phyloP scores from a whole-genome alignment of 2,329 filamentous ascomycete species.

The Cytospora piceicola region DNA sequence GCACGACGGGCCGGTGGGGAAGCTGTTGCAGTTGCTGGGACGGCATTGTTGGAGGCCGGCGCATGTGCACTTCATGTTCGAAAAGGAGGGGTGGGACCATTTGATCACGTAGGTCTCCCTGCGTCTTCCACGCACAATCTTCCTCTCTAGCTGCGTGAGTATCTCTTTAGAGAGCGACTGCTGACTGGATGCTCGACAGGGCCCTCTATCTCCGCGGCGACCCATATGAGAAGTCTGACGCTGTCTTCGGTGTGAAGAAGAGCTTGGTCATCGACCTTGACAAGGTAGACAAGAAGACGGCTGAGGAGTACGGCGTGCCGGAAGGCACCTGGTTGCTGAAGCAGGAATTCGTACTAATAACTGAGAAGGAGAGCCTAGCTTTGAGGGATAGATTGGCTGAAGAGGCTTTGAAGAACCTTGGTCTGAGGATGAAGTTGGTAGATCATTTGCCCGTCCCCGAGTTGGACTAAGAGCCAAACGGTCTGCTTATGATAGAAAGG shows the following conservation, averaged over 20 bases:
- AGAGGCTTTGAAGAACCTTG: conserved; percentile 68
- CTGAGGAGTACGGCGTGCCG: conserved; percentile 64
- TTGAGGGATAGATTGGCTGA: conserved; percentile 67
- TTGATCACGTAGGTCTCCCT: conserved; percentile 73
- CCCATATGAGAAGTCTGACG: conserved; percentile 81
- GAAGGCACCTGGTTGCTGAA: conserved; percentile 66
- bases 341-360: conserved; percentile 79
- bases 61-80: conserved; percentile 90
- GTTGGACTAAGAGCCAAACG: conserved; percentile 45
- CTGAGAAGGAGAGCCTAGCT: conserved; percentile 67
- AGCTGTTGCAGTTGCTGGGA: conserved; percentile 65
- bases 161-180: background rate
- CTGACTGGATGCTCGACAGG: conserved; percentile 44
- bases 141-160: conserved; percentile 2
- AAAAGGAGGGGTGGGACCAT: conserved; percentile 76
- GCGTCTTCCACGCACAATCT: background rate
- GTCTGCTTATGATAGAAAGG: background rate
- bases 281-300: conserved; percentile 56
- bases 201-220: conserved; percentile 78
- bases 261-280: conserved; percentile 70
- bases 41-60: conserved; percentile 78
- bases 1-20: conserved; percentile 80
- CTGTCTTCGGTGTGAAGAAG: conserved; percentile 86
- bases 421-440: conserved; percentile 71
- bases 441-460: conserved; percentile 79